phyloP scores from a whole-genome alignment of 345 rosid species.

The Citrus cavaleriei region DNA sequence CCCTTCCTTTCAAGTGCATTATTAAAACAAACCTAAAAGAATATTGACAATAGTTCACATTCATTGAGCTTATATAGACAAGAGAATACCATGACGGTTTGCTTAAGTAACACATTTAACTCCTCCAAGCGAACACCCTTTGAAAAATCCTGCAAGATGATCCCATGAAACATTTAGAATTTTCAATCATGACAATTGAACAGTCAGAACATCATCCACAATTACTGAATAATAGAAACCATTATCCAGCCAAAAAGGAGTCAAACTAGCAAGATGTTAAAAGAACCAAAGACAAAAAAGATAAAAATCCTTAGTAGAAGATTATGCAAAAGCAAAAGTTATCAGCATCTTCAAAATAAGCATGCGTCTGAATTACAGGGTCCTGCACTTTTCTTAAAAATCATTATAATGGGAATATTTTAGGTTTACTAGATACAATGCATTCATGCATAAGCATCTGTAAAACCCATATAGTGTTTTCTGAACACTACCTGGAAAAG shows the following conservation, averaged over 20 bases:
- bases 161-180: conserved; percentile 13
- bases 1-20: neutral
- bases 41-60: neutral
- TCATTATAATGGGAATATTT: neutral
- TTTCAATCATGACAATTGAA: conserved; percentile 9
- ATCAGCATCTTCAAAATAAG: neutral
- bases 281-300: neutral
- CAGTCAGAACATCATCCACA: neutral
- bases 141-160: conserved; percentile 71
- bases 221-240: neutral
- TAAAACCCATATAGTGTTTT: conserved; percentile 7
- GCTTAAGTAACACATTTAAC: conserved; percentile 73
- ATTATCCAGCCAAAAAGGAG: conserved; percentile 12
- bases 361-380: neutral
- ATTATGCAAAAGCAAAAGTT: neutral
- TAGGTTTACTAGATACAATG: neutral
- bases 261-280: conserved; percentile 3
- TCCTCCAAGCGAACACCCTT: conserved; percentile 92
- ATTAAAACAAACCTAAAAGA: conserved; percentile 3
- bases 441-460: neutral
- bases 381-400: neutral
- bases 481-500: conserved; percentile 54
- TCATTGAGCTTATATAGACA: conserved; percentile 12
- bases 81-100: conserved; percentile 79
- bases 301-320: neutral